These are phyloP conservation scores for Venturia carpophila DNA, from an alignment of 2,329 filamentous ascomycete species.

Conservation along the genomic window DNA sequence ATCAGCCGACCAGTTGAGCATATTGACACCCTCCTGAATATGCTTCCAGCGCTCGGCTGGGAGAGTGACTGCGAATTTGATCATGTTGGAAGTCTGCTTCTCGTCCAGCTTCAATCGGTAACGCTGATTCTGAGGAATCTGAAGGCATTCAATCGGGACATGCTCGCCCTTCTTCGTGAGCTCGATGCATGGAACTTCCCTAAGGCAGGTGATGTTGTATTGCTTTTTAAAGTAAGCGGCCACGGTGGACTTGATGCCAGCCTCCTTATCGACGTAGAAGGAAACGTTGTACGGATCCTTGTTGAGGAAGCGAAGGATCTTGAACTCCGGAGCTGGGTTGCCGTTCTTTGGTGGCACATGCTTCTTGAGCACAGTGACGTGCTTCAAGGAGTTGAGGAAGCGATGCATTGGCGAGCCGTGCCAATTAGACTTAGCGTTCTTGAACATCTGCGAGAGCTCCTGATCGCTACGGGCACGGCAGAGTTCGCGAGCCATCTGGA, in stretches of 20 bases:
- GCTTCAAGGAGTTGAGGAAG: conserved; percentile 12
- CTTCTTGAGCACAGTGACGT: conserved; percentile 17
- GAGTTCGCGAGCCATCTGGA: conserved; percentile 7
- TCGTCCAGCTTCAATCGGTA: conserved; percentile 56
- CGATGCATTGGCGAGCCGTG: conserved; percentile 11
- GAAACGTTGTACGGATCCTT: conserved; percentile 44
- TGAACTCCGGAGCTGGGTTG: conserved; percentile 1
- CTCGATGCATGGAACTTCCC: conserved; percentile 48
- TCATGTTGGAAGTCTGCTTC: conserved; percentile 72
- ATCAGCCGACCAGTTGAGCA: conserved; percentile 62
- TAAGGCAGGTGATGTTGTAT: conserved; percentile 38
- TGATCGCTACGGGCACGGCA: neutral
- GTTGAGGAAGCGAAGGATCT: conserved; percentile 45
- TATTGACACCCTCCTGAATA: conserved; percentile 59
- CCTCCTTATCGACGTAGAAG: conserved; percentile 26
- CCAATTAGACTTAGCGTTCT: conserved; percentile 3
- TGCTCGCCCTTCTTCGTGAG: conserved; percentile 47
- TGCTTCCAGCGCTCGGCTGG: conserved; percentile 60
- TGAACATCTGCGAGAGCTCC: neutral
- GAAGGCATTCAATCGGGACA: conserved; percentile 27
- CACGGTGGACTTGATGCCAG: conserved; percentile 45
- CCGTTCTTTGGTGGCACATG: conserved; percentile 1
- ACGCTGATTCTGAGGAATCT: conserved; percentile 38
- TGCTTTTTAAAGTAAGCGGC: conserved; percentile 47
- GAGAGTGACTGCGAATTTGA: conserved; percentile 80